These are phyloP conservation scores for Pseudognaphalium luteoalbum DNA, from an alignment of 129 eudicot genomes.

Conservation along the genomic window DNA sequence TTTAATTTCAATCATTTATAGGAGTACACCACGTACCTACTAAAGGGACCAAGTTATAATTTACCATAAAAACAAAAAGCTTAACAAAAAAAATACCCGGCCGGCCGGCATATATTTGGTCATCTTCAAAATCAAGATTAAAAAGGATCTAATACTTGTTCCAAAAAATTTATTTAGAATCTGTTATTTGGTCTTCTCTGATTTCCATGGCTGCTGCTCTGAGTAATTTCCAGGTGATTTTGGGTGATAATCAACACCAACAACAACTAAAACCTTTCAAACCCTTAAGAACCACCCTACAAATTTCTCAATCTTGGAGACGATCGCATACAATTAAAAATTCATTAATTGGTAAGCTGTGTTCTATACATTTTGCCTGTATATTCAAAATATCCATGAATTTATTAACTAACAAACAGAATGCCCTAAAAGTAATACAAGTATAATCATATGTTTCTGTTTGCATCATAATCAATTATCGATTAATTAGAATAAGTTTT, in stretches of 20 bases:
- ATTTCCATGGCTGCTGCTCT: constrained; percentile 47
- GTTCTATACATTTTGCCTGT: not conserved
- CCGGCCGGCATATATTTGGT: not conserved
- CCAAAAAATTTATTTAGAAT: not conserved
- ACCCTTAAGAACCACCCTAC: constrained; percentile 29
- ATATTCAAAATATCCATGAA: not conserved
- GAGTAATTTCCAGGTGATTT: constrained; percentile 16
- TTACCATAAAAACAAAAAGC: no score
- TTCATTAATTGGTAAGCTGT: constrained; percentile 46
- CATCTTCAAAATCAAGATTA: not conserved
- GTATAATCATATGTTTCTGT: no score
- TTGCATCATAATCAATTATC: no score
- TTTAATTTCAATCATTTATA: no score
- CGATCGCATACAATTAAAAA: constrained; percentile 27
- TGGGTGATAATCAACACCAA: constrained; percentile 20
- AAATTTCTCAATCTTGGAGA: constrained; percentile 14
- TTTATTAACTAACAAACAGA: no score
- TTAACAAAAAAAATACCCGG: no score
- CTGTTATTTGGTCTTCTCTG: not conserved
- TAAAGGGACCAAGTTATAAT: no score
- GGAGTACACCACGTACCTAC: no score
- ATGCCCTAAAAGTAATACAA: no score
- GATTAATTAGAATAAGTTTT: no score
- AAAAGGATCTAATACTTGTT: not conserved
- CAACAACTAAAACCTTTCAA: constrained; percentile 21